Evolutionary conservation across 768 basidiomycete species (phyloP), one percentile per base, ranked within the genome.

Genomic region (Panaeolus papilionaceus): DNA sequence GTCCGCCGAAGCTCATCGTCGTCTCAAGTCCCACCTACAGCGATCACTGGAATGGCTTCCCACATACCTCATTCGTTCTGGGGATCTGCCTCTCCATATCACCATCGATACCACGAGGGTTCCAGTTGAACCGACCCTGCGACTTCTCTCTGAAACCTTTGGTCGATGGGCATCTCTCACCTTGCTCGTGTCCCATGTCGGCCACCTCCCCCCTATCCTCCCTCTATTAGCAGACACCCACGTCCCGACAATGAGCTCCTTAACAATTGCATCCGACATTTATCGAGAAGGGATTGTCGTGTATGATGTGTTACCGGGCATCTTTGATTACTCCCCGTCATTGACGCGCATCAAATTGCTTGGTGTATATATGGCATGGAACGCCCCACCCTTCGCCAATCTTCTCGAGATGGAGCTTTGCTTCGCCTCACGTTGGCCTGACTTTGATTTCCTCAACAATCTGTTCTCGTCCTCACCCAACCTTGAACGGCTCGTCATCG

Each of bases 241-340:
- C 4, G 70, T 71, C 1, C 75, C 76, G 14, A 42, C 51, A 7
- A 64, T 77, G 11, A 61, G 62, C 11, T 64, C 64, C 6, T 58
- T 77, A 44, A 67, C 72, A 8, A 70, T 77, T 20, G 69, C 71
- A 33, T 74, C 76, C 1, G 76, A 77, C 62, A 76, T 76, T 20
- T 77, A 76, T 58, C 67, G 75, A 11, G 73, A 76, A 64, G 76
- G 76, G 1, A 77, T 77, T 37, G 66, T 75, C 4, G 71, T 68
- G 45, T 71, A 71, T 39, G 75, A 73, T 2, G 66, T 70, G 3
- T 42, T 76, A 12, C 71, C 75, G 10, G 67, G 70, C 1, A 73
- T 77, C 64, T 74, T 77, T 63, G 69, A 68, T n/a, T 67, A 73
- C 4, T 69, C 73, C 2, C 76, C 72, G 1, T 63, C 69, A 26